These are phyloP conservation scores for Penicillium sp. DNA, from an alignment of 2,329 filamentous ascomycete species.

Conservation along the genomic window DNA sequence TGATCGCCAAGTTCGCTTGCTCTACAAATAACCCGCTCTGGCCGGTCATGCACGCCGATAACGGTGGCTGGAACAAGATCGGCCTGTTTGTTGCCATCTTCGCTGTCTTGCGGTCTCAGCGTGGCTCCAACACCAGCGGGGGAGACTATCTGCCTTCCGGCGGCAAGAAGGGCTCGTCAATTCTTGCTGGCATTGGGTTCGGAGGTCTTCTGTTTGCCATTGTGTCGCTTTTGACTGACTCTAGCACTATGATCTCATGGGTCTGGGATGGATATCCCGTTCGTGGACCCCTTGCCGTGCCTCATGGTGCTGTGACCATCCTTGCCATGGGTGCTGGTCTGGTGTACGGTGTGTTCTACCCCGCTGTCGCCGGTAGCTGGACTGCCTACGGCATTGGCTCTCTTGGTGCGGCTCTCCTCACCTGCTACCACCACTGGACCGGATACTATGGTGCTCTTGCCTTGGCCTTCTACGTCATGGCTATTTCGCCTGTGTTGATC, in stretches of 20 bases:
- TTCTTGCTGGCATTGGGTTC: conserved; percentile 70
- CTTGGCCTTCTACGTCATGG: conserved; percentile 74
- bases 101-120: conserved; percentile 69
- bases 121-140: conserved; percentile 53
- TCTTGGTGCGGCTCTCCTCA: conserved; percentile 71
- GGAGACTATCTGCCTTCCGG: conserved; percentile 49
- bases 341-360: conserved; percentile 67
- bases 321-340: conserved; percentile 81
- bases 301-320: conserved; percentile 84
- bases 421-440: conserved; percentile 72
- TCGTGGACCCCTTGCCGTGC: conserved; percentile 76
- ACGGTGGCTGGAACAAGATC: conserved; percentile 87
- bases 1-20: conserved; percentile 85
- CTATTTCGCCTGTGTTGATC: conserved; percentile 69
- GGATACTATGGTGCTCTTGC: conserved; percentile 81
- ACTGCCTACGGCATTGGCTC: conserved; percentile 71
- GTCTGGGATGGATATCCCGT: conserved; percentile 96
- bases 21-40: conserved; percentile 94
- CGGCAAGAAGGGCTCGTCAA: conserved; percentile 60
- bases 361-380: conserved; percentile 70
- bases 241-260: conserved; percentile 98
- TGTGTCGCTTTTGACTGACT: conserved; percentile 90
- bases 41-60: conserved; percentile 84
- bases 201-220: conserved; percentile 81
- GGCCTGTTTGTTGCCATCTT: conserved; percentile 71